phyloP scores from a whole-genome alignment of 2,329 filamentous ascomycete genomes.

The Paraphaeosphaeria minitans region DNA sequence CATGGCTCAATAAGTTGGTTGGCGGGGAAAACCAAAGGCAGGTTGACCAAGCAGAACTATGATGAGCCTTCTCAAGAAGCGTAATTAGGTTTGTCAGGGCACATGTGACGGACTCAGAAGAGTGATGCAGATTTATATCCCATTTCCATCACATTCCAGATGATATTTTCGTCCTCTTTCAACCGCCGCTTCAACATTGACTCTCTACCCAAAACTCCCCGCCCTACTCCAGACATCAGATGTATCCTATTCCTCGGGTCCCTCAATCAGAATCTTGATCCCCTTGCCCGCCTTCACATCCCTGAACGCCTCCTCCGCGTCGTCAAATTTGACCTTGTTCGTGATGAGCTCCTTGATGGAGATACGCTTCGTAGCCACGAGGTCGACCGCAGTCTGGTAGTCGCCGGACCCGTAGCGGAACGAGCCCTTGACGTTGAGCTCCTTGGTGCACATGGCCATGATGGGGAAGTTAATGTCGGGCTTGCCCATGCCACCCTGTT shows the following conservation, averaged over 20 bases:
- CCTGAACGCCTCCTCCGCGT: constrained; percentile 85
- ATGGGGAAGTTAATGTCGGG: constrained; percentile 89
- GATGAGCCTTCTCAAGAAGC: not conserved
- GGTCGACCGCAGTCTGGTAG: constrained; percentile 80
- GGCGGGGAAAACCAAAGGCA: constrained; percentile 11
- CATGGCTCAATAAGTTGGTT: constrained; percentile 48
- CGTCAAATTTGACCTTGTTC: constrained; percentile 74
- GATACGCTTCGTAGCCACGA: constrained; percentile 74
- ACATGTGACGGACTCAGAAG: no score
- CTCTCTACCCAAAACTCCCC: no score
- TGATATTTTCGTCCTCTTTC: no score
- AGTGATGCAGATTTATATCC: no score
- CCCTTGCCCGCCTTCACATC: constrained; percentile 85
- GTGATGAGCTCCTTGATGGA: constrained; percentile 80
- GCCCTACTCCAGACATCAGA: no score
- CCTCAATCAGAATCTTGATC: constrained; percentile 65
- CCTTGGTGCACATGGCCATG: constrained; percentile 86
- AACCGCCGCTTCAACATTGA: no score
- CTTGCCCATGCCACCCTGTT: constrained; percentile 78
- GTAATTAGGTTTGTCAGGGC: not conserved
- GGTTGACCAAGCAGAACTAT: constrained; percentile 12
- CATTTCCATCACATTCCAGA: no score
- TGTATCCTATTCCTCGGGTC: constrained; percentile 32
- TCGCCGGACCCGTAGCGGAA: constrained; percentile 91
- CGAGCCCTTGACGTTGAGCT: constrained; percentile 82